Evolutionary conservation across 2,329 filamentous ascomycete species (phyloP), one percentile per base, ranked within the genome.

Genomic region (Phialophora chinensis): DNA sequence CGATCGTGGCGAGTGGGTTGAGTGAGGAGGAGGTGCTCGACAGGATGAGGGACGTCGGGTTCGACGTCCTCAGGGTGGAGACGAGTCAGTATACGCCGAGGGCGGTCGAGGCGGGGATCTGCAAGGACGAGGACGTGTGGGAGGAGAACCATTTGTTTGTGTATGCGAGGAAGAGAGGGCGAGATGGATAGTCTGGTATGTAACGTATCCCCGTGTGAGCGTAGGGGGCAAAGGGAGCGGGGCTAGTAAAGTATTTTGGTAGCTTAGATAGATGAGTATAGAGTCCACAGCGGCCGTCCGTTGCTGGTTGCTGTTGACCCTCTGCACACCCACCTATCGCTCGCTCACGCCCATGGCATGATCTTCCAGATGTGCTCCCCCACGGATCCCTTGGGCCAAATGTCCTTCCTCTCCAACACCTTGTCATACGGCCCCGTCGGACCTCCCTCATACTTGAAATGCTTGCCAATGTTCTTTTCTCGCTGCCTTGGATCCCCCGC

Each of bases 1-100:
- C 62, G 6, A 60, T 65, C 27, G 31, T 60, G 27, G 55, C 54
- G 42, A 60, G 55, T 35, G 49, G 62, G 20, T n/a, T 61, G 56
- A 54, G 47, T 38, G 17, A 23, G 20, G 62, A 53, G 4, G 55
- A 60, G 42, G 44, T 56, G 20, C 29, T 65, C 14, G 62, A 42
- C 14, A 44, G 23, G n/a, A 33, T 65, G 47, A 33, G 25, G 17
- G 55, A 12, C n/a, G 49, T 29, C 14, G 20, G 49, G 10, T 27
- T 52, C 14, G 20, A 52, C 5, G 14, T 5, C 12, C 12, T 52
- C 20, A 27, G 20, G 7, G 20, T 29, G 4, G 49, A 29, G 25
- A 12, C 0, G 20, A 52, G 49, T 20, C 20, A 25, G 49, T 23
- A 52, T 17, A 4, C 3, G 49, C 49, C 49, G 20, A 52, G 1